Base-by-base conservation (phyloP, 2,329 filamentous ascomycete species). In the Macroventuria anomochaeta region DNA sequence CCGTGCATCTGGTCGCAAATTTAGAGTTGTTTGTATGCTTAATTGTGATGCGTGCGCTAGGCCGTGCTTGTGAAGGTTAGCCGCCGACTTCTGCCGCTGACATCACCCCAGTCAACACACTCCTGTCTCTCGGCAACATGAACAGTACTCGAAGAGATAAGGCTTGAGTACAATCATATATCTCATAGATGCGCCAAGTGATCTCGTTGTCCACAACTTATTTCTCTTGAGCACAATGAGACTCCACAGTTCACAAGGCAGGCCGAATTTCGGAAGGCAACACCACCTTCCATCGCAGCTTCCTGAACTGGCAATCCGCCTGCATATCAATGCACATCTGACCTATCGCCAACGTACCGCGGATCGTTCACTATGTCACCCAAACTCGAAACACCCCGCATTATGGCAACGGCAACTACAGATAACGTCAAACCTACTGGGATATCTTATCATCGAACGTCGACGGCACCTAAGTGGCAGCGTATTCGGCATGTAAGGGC, bases 21-120 rank as follows among this genome's bases (percentile, higher is more conserved):
- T 63, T 55, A 62, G 29, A 52, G 40, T 64, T 65, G 53, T 48
- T 49, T 53, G 44, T 48, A 64, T 59, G 58, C 57, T 59, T 63
- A 55, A 36, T 39, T 39, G 28, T 37, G 38, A 26, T n/a, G 20
- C 36, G 34, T 41, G 32, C 39, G 55, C 56, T 58, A 62, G 39
- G 47, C 50, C 36, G 37, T 18, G 31, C 37, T 41, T 37, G 42
- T 8, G n/a, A 20, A 34, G 23, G 34, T 33, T 25, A 25, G 28
- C 17, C 32, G 38, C 15, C 31, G 37, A 29, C 15, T 21, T 36
- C 26, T 52, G 41, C 29, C 38, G 43, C 36, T 54, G 56, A 60
- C 54, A 55, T 57, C 47, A 38, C 36, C 15, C 39, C 32, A 13
- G 8, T n/a, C 20, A 13, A 36, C 15, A n/a, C 15, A 3, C 15